Evolutionary conservation across 306 rosid species (phyloP).

Genomic region (Rosa persica): DNA sequence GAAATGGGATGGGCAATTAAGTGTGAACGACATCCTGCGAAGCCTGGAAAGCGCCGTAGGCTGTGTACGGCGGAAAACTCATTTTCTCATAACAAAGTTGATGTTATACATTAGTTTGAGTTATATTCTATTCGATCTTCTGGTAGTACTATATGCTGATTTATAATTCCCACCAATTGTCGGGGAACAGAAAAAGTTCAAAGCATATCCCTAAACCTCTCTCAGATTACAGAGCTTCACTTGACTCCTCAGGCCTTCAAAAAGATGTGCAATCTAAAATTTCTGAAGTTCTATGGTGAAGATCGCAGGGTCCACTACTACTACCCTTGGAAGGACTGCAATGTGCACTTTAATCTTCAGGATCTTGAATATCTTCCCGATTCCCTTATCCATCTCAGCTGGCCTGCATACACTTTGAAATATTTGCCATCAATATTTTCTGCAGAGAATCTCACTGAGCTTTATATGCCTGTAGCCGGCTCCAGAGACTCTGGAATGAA

Average conservation of each 20-base stretch:
- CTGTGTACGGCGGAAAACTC: conserved; percentile 1
- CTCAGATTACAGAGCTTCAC: not conserved
- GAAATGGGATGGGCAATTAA: conserved; percentile 34
- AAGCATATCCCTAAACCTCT: conserved; percentile 5
- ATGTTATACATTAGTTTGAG: not conserved
- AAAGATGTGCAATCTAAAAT: conserved; percentile 25
- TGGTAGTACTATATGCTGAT: not conserved
- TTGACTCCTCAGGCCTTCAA: conserved; percentile 24
- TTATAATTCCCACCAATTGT: not conserved
- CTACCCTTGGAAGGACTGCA: not conserved
- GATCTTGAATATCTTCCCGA: conserved; percentile 21
- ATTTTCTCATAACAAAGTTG: not conserved
- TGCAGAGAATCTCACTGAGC: conserved; percentile 11
- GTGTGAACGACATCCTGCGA: not conserved
- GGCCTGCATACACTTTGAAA: conserved; percentile 13
- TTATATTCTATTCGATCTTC: too few species aligned
- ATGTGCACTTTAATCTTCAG: not conserved
- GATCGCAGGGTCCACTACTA: not conserved
- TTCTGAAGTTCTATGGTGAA: conserved; percentile 1
- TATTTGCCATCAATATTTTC: conserved; percentile 1
- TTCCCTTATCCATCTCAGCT: conserved; percentile 15
- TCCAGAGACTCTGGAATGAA: conserved; percentile 4
- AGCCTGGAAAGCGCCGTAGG: not conserved
- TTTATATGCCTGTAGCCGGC: not conserved
- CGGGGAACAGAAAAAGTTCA: conserved; percentile 21